Evolutionary conservation across 2,329 filamentous ascomycete genomes (phyloP).

Genomic region (Fusarium tanahbumbuense): DNA sequence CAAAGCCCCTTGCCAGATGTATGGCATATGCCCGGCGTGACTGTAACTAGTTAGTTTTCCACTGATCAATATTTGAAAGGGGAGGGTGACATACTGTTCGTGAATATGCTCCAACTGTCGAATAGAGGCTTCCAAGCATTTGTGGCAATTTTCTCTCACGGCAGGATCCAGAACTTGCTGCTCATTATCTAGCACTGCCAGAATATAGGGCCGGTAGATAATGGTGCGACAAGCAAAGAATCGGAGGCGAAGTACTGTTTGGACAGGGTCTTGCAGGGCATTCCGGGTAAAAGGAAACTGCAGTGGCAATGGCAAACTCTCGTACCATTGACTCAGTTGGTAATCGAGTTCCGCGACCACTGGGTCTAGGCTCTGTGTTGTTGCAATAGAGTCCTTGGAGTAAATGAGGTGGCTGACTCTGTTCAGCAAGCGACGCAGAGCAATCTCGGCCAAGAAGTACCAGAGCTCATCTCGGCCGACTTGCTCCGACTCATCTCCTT

Average conservation of each 20-base stretch:
- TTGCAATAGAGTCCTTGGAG: conserved; percentile 76
- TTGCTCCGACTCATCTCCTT: conserved; percentile 72
- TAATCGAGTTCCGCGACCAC: conserved; percentile 84
- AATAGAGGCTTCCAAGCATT: conserved; percentile 83
- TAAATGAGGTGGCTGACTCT: conserved; percentile 84
- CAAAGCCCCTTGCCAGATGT: conserved; percentile 85
- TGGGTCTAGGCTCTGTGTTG: conserved; percentile 78
- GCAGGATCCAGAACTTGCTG: conserved; percentile 76
- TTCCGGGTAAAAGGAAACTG: conserved; percentile 80
- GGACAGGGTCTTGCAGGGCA: conserved; percentile 77
- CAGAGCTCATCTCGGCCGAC: conserved; percentile 82
- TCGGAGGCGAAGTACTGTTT: conserved; percentile 80
- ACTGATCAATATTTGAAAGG: background rate
- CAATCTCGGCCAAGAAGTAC: conserved; percentile 89
- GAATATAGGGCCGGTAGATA: conserved; percentile 85
- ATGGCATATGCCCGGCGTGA: conserved; percentile 85
- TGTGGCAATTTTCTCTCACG: conserved; percentile 82
- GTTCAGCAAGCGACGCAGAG: conserved; percentile 79
- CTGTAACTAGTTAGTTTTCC: conserved; percentile 52
- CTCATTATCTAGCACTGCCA: conserved; percentile 83
- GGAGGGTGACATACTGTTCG: conserved; percentile 70
- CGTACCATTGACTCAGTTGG: conserved; percentile 87
- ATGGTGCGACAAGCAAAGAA: conserved; percentile 90
- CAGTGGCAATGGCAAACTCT: conserved; percentile 77
- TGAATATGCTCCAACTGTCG: conserved; percentile 82